phyloP scores from a whole-genome alignment of 176 grass and related monocot species.

The Zea mays region Zm-B73-REFERENCE-NAM-5.0 NC_050100.1:126329001-126329500 shows the following conservation, averaged over 20 bases:
- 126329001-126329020: background rate
- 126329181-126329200: slow-evolving; percentile 80
- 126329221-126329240: slow-evolving; percentile 94
- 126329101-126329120: background rate
- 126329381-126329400: background rate
- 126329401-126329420: slow-evolving; percentile 1
- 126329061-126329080: background rate
- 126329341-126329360: background rate
- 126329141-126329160: slow-evolving; percentile 49
- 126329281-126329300: slow-evolving; percentile 10
- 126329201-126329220: slow-evolving; percentile 97
- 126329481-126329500: slow-evolving; percentile 93
- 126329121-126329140: slow-evolving; percentile 13
- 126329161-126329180: slow-evolving; percentile 83
- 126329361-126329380: background rate
- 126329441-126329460: slow-evolving; percentile 95
- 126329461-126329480: slow-evolving; percentile 94
- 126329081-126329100: background rate
- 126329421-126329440: slow-evolving; percentile 28
- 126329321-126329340: slow-evolving; percentile 5
- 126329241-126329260: slow-evolving; percentile 50
- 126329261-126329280: background rate
- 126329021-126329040: background rate
- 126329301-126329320: background rate
- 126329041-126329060: slow-evolving; percentile 22